phyloP scores from a whole-genome alignment of 1,139 yeast species.

The Yamadazyma buinensis region DNA sequence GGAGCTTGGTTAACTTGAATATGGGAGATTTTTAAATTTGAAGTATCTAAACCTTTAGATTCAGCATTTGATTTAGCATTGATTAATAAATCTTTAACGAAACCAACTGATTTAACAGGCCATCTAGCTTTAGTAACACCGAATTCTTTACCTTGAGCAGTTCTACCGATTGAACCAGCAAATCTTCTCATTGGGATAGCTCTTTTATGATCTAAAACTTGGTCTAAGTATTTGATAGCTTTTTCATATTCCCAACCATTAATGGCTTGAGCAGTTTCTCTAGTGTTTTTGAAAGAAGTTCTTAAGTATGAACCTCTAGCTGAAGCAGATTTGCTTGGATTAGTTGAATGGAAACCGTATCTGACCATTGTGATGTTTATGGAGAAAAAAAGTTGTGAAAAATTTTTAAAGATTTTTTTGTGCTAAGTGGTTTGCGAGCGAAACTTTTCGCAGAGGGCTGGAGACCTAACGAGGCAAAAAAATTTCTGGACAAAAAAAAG shows the following conservation, averaged over 20 bases:
- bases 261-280: conserved; percentile 98
- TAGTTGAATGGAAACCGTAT: conserved; percentile 98
- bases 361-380: conserved; percentile 60
- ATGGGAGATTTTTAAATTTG: conserved; percentile 93
- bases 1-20: conserved; percentile 99
- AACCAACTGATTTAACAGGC: conserved; percentile 99
- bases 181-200: conserved; percentile 99
- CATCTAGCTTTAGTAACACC: conserved; percentile 99
- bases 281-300: conserved; percentile 99
- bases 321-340: conserved; percentile 99
- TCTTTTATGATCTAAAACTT: conserved; percentile 97
- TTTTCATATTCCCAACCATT: conserved; percentile 95
- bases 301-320: conserved; percentile 99
- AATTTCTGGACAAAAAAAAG: too few species aligned
- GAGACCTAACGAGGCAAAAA: too few species aligned
- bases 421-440: too few species aligned
- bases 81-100: conserved; percentile 88
- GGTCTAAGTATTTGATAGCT: conserved; percentile 95
- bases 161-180: conserved; percentile 96
- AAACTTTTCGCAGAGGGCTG: too few species aligned
- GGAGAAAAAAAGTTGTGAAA: too few species aligned
- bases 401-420: too few species aligned
- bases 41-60: conserved; percentile 95
- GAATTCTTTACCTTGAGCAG: conserved; percentile 99
- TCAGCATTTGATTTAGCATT: conserved; percentile 99